A percentile compares a stretch with the other conserved stretches of the same genome.
Evolutionary conservation across 768 basidiomycete species (phyloP).

Genomic region (Suillus brevipes): DNA sequence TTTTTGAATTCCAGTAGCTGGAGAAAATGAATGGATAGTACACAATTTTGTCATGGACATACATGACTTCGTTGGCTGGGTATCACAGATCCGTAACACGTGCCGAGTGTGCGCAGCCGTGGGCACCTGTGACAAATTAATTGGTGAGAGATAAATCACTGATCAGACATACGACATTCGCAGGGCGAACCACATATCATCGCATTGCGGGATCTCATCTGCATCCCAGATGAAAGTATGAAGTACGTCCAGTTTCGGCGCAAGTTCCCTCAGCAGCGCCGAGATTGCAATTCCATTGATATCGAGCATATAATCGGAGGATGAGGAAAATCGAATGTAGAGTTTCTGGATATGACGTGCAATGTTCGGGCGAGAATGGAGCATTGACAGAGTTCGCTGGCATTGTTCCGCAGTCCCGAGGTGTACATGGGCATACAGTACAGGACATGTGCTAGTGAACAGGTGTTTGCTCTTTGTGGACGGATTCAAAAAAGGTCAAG

Average conservation of each 20-base stretch:
- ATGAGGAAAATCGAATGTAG: slow-evolving; percentile 39
- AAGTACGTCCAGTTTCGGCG: slow-evolving; percentile 62
- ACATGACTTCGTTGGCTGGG: slow-evolving; percentile 64
- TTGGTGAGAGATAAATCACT: neutral
- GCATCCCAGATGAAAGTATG: slow-evolving; percentile 71
- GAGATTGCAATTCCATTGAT: slow-evolving; percentile 40
- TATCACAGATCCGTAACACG: slow-evolving; percentile 59
- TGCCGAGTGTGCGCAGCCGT: slow-evolving; percentile 59
- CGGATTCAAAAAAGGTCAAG: slow-evolving; percentile 10
- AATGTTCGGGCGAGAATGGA: slow-evolving; percentile 50
- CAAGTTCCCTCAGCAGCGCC: slow-evolving; percentile 50
- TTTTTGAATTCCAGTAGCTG: slow-evolving; percentile 71
- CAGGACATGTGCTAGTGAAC: slow-evolving; percentile 51
- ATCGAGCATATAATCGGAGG: slow-evolving; percentile 22
- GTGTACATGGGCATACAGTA: slow-evolving; percentile 59
- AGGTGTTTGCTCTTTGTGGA: slow-evolving; percentile 51
- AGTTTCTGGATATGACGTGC: slow-evolving; percentile 70
- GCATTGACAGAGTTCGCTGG: slow-evolving; percentile 63
- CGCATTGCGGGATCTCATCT: slow-evolving; percentile 61
- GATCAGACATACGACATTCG: slow-evolving; percentile 53
- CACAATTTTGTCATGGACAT: slow-evolving; percentile 26
- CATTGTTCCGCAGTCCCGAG: slow-evolving; percentile 62
- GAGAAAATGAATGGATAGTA: slow-evolving; percentile 1
- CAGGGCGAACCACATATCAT: slow-evolving; percentile 79
- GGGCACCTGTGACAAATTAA: slow-evolving; percentile 52